Conservation (phyloP, 2,329 filamentous ascomycete genomes). For the Phialocephala subalpina region DNA sequence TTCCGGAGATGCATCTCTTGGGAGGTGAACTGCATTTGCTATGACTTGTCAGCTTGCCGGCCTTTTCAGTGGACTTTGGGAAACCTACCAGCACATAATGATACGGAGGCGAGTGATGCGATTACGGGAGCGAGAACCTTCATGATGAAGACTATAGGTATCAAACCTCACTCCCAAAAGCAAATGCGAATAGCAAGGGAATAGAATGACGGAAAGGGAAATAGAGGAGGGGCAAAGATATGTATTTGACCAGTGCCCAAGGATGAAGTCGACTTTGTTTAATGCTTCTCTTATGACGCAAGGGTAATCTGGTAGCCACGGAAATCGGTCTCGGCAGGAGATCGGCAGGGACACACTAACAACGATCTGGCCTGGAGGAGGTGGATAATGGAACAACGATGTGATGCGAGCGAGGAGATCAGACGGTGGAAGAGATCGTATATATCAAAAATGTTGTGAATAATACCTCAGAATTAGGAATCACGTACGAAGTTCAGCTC, state of each 20-base stretch:
- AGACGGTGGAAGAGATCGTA: neutral
- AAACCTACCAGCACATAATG: neutral
- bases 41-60: neutral
- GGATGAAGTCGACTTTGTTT: neutral
- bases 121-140: neutral
- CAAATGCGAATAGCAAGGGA: neutral
- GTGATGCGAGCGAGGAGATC: slow-evolving; percentile 7
- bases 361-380: neutral
- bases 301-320: neutral
- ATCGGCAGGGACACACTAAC: slow-evolving; percentile 4
- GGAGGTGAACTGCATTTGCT: slow-evolving; percentile 28
- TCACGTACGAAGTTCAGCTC: neutral
- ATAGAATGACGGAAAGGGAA: neutral
- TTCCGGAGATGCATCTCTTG: slow-evolving; percentile 37
- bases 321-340: slow-evolving; percentile 4
- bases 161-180: neutral
- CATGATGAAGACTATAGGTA: neutral
- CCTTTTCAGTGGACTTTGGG: neutral
- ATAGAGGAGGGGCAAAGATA: neutral
- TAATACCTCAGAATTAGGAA: neutral
- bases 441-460: neutral
- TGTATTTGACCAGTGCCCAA: neutral
- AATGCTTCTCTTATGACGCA: slow-evolving; percentile 5
- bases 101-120: neutral
- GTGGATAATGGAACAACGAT: neutral